Evolutionary conservation across 331 rosid species (phyloP).

Genomic region (Rhamnella rubrinervis): DNA sequence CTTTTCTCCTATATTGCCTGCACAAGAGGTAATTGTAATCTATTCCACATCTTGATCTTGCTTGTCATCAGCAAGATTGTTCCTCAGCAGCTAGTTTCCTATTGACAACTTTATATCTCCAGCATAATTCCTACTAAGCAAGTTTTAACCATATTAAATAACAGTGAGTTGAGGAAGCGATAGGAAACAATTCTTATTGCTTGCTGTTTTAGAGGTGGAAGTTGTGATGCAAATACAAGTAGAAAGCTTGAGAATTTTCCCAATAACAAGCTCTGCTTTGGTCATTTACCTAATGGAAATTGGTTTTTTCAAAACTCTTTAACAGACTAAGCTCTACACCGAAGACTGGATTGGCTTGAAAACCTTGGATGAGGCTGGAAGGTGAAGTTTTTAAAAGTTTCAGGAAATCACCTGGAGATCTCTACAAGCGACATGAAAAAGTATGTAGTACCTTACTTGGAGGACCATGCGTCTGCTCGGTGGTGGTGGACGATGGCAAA

Average conservation of each 20-base stretch:
- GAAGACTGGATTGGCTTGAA: constrained; percentile 84
- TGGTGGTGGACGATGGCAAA: constrained; percentile 7
- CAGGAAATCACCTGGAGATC: constrained; percentile 64
- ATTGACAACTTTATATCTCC: background rate
- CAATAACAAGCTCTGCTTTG: too few species aligned
- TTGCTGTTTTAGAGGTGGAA: too few species aligned
- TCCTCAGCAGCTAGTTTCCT: too few species aligned
- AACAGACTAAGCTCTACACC: constrained; percentile 54
- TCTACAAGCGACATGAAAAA: constrained; percentile 48
- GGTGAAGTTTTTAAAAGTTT: constrained; percentile 60
- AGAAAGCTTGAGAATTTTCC: too few species aligned
- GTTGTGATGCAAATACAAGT: too few species aligned
- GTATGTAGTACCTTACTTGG: constrained; percentile 68
- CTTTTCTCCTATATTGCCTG: constrained; percentile 47
- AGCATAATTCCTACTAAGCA: background rate
- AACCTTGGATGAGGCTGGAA: constrained; percentile 75
- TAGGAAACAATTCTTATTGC: too few species aligned
- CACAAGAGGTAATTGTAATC: constrained; percentile 54
- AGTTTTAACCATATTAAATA: background rate
- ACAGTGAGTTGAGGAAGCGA: too few species aligned
- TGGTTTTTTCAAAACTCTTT: background rate
- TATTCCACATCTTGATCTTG: too few species aligned
- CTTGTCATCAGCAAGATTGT: too few species aligned
- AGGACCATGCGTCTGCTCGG: constrained; percentile 31
- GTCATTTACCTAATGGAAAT: background rate